Evolutionary conservation across 805 yeast genomes (phyloP).

Genomic region (Yarrowia sp.): DNA sequence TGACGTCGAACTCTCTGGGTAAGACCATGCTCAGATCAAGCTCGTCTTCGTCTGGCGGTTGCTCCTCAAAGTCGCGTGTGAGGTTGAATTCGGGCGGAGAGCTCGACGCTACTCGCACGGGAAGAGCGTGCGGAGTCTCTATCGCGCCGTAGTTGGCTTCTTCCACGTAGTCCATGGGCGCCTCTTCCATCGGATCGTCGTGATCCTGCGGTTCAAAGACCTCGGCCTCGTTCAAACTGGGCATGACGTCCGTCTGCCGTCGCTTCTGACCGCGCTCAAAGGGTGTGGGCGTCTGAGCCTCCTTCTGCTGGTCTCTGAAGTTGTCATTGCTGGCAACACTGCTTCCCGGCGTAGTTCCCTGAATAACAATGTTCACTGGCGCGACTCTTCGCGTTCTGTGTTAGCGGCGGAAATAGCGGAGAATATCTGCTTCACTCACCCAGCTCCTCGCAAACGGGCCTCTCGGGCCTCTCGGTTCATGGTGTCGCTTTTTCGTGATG

Average conservation of each 20-base stretch:
- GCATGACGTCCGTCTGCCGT: neutral
- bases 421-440: neutral
- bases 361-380: slow-evolving; percentile 8
- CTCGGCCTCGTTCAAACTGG: neutral
- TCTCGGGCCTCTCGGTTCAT: slow-evolving; percentile 21
- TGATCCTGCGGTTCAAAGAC: too few relatives aligned
- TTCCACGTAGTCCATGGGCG: too few relatives aligned
- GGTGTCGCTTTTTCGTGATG: neutral
- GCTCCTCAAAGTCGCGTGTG: neutral
- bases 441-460: slow-evolving; percentile 18
- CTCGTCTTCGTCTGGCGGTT: neutral
- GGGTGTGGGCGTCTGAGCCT: neutral
- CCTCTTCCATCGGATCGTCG: too few relatives aligned
- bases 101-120: neutral
- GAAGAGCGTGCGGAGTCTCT: neutral
- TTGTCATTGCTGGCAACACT: neutral
- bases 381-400: slow-evolving; percentile 20
- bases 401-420: neutral
- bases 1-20: neutral
- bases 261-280: neutral
- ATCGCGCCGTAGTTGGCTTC: too few relatives aligned
- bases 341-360: slow-evolving; percentile 5
- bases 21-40: neutral
- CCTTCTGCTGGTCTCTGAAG: neutral
- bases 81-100: slow-evolving; percentile 9